Conservation (phyloP, 1,139 yeast species). For the Geotrichum europaeum region DNA sequence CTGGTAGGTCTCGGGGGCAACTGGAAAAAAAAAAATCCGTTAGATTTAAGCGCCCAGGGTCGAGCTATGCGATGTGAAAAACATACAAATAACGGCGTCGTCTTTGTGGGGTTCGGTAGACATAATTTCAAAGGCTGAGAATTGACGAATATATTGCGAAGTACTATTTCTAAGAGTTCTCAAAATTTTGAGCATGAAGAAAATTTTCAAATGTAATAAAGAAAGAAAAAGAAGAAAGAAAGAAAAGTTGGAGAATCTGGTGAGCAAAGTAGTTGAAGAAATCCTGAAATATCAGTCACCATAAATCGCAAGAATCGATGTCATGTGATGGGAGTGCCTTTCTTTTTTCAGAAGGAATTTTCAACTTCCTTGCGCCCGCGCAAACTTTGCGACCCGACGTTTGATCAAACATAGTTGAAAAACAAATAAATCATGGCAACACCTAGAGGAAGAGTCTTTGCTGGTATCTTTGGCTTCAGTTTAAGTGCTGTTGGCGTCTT, state of each 20-base stretch:
- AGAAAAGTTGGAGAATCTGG: background rate
- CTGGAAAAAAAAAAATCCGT: conserved; percentile 15
- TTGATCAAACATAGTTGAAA: background rate
- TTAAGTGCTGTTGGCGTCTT: conserved; percentile 11
- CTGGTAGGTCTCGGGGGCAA: conserved; percentile 88
- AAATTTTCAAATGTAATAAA: background rate
- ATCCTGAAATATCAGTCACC: background rate
- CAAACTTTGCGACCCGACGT: too few species aligned
- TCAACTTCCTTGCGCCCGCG: too few species aligned
- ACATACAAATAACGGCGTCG: conserved; percentile 15
- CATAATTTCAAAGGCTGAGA: background rate
- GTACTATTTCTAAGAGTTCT: background rate
- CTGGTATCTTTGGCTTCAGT: conserved; percentile 12
- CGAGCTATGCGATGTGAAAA: background rate
- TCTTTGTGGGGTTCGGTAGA: conserved; percentile 13
- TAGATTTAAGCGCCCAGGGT: background rate
- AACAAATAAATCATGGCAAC: conserved; percentile 1
- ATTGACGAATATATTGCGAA: background rate
- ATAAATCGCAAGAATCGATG: background rate
- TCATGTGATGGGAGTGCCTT: background rate
- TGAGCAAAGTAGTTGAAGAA: background rate
- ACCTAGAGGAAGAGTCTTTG: conserved; percentile 16
- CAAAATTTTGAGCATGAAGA: background rate
- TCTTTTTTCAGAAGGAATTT: background rate
- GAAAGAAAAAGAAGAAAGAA: background rate